Base-by-base conservation (phyloP, 1,139 yeast species). In the Hyphopichia buzzinii region DNA sequence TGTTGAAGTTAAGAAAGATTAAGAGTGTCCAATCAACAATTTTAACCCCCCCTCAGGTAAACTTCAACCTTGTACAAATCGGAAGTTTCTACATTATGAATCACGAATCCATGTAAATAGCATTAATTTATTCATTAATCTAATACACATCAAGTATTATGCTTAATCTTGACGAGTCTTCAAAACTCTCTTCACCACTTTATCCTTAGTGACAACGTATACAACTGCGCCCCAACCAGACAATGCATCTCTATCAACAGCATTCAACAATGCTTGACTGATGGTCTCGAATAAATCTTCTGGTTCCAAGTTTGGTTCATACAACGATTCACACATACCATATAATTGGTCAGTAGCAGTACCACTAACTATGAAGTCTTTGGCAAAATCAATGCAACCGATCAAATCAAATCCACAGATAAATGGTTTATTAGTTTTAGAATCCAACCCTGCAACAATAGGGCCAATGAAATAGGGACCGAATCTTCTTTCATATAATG, bases 151-250 rank as follows among this genome's bases (percentile, higher is more conserved):
- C 17, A 15, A 17, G 17, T 28, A 25, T 25, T n/a, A n/a, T 27
- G 17, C 29, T 50, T 59, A 72, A 76, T 92, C 98, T 72, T 90
- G 97, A 64, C 98, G 82, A 40, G 96, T 89, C 71, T 84, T 89
- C 64, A 94, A 78, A 53, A 85, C 81, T 58, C 95, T 80, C 67
- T 83, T 89, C 37, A 81, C 77, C 39, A 92, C 95, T 62, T 87
- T 85, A 59, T 92, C 97, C 68, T 90, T 90, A 38, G 96, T 88
- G 40, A 94, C 79, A 42, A 94, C 70, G 62, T 92, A 90, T 27
- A 94, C 98, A 24, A 87, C 86, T 12, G 96, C 97, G 54, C 99
- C 99, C 97, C 97, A 92, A 44, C 98, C 98, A 35, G 95, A 83
- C 46, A 94, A 74, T 5, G 97, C 96, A 66, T 94, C 98, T 72